Evolutionary conservation across 192 early-diverging fungal genomes (phyloP).

Genomic region (Coemansia sp.): DNA sequence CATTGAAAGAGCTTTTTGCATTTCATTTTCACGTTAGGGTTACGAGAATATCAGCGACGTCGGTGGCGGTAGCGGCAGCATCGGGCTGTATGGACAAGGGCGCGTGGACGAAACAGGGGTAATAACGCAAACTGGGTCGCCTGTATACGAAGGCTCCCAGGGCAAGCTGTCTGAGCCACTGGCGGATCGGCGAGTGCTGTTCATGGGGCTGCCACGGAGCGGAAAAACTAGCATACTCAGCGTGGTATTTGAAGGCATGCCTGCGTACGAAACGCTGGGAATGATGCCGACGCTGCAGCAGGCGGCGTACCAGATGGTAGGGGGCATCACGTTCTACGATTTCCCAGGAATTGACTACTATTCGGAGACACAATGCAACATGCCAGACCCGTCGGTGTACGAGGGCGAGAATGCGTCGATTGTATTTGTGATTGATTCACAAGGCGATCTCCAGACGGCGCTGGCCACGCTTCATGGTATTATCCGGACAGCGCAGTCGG

Average conservation of each 20-base stretch:
- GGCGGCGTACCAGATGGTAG: slow-evolving; percentile 29
- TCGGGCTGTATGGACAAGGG: slow-evolving; percentile 23
- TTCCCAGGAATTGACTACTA: slow-evolving; percentile 88
- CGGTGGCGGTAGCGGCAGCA: slow-evolving; percentile 4
- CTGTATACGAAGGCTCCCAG: slow-evolving; percentile 5
- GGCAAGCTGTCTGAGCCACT: slow-evolving; percentile 16
- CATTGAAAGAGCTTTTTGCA: too few relatives aligned
- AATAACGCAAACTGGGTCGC: slow-evolving; percentile 28
- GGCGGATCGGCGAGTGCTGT: slow-evolving; percentile 45
- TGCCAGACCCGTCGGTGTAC: slow-evolving; percentile 59
- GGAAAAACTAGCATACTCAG: slow-evolving; percentile 50
- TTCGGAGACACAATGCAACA: slow-evolving; percentile 62
- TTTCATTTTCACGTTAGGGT: too few relatives aligned
- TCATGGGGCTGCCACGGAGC: slow-evolving; percentile 52
- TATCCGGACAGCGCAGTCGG: slow-evolving; percentile 70
- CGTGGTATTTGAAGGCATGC: slow-evolving; percentile 38
- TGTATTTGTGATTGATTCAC: slow-evolving; percentile 94
- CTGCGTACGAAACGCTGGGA: slow-evolving; percentile 35
- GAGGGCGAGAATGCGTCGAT: slow-evolving; percentile 72
- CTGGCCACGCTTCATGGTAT: slow-evolving; percentile 72
- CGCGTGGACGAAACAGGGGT: slow-evolving; percentile 17
- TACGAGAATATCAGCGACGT: slow-evolving; percentile 1
- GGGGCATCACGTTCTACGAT: slow-evolving; percentile 72
- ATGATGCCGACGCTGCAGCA: slow-evolving; percentile 41
- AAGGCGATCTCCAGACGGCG: slow-evolving; percentile 86